phyloP scores from a whole-genome alignment of 2,329 filamentous ascomycete species.

The Nemania sp. region DNA sequence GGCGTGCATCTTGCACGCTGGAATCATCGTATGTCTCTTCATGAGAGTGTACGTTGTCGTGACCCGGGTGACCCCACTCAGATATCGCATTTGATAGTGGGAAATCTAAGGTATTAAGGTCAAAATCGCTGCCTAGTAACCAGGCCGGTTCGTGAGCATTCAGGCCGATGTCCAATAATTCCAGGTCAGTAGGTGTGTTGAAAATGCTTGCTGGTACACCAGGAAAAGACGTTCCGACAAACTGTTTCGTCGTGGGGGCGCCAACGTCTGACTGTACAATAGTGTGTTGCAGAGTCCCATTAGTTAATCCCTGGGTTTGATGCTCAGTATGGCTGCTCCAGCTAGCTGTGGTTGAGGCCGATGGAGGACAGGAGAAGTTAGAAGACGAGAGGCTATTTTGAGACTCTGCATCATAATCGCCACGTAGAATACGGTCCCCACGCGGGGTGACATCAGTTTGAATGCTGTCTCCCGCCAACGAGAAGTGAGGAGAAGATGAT shows the following conservation, averaged over 20 bases:
- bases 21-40: slow-evolving; percentile 12
- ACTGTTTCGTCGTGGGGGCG: slow-evolving; percentile 4
- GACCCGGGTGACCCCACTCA: slow-evolving; percentile 15
- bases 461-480: slow-evolving; percentile 9
- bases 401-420: slow-evolving; percentile 15
- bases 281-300: slow-evolving; percentile 8
- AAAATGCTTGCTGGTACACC: slow-evolving; percentile 13
- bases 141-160: slow-evolving; percentile 24
- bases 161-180: slow-evolving; percentile 21
- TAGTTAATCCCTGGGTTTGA: slow-evolving; percentile 1
- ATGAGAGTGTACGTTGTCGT: slow-evolving; percentile 6
- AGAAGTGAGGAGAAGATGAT: slow-evolving; percentile 16
- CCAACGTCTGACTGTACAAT: slow-evolving; percentile 8
- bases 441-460: slow-evolving; percentile 8
- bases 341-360: slow-evolving; percentile 6
- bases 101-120: slow-evolving; percentile 21
- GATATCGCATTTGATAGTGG: slow-evolving; percentile 19
- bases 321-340: slow-evolving; percentile 15
- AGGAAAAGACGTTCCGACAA: slow-evolving; percentile 9
- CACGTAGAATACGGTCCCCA: slow-evolving; percentile 1
- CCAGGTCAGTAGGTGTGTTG: slow-evolving; percentile 19
- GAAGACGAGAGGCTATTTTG: slow-evolving; percentile 14
- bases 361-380: slow-evolving; percentile 10
- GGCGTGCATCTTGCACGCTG: background rate
- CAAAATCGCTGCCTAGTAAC: slow-evolving; percentile 22